Base-by-base conservation (phyloP, 2,329 filamentous ascomycete species). In the Fusarium marasasianum region DNA sequence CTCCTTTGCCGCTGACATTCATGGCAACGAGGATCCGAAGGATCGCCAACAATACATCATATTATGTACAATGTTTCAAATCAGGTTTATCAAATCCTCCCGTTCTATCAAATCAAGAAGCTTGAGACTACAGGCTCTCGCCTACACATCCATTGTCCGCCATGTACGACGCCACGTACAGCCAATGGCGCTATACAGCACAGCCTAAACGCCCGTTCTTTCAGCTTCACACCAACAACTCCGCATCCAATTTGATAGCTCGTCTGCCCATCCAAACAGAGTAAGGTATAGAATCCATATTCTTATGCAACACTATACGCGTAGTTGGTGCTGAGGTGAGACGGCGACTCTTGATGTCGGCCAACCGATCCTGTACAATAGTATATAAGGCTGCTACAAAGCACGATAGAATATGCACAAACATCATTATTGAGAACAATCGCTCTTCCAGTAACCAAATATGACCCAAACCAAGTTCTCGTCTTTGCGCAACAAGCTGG, bases 391-490 rank as follows among this genome's bases (percentile, higher is more conserved):
- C 59, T 37, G 38, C 40, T 26, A 11, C 15, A 15, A 35, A 37
- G 26, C 53, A 33, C 15, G 5, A 38, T 44, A 24, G 14, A 44
- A 26, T 11, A 33, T 44, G 33, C 12, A 26, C 33, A n/a, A 8
- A 35, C 43, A 63, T 10, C 24, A 31, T 47, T n/a, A 20, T 54
- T 12, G 10, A 55, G n/a, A 58, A 22, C 5, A 41, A 26, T 15
- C n/a, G 44, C 22, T 14, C 29, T 24, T 51, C 45, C 18, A 38
- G 33, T 51, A 51, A 38, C 33, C 13, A 40, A 66, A 45, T 13
- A 78, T 78, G 76, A 33, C 73, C 20, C 56, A 57, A 26, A 55
- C 53, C 31, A 75, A 67, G 37, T 77, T 76, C 59, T 60, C 62
- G 13, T 45, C 68, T 10, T 56, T 79, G 29, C 76, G 74, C 43